These are phyloP conservation scores for Quercus robur DNA, from an alignment of 306 rosid species.

Conservation along the genomic window DNA sequence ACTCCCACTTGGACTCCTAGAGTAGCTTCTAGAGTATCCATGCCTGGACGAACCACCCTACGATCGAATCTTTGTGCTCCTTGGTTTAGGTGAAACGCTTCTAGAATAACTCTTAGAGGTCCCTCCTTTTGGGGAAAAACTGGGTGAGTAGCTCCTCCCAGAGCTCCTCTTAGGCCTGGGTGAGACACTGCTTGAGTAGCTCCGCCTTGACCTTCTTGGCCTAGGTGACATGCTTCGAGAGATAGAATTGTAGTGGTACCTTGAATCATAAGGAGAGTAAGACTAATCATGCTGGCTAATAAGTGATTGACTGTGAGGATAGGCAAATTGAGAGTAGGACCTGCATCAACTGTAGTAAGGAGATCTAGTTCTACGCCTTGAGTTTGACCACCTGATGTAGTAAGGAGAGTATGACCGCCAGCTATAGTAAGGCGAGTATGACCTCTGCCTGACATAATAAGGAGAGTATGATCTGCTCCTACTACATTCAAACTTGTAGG, in stretches of 20 bases:
- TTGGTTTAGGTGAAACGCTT: slow-evolving; percentile 30
- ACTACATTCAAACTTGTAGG: slow-evolving; percentile 16
- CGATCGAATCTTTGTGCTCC: slow-evolving; percentile 24
- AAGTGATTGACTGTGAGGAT: slow-evolving; percentile 57
- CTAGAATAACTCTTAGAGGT: slow-evolving; percentile 32
- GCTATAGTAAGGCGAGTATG: slow-evolving; percentile 1
- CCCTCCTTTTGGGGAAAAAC: slow-evolving; percentile 40
- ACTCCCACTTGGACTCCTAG: slow-evolving; percentile 34
- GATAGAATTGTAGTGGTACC: slow-evolving; percentile 32
- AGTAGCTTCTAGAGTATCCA: slow-evolving; percentile 15
- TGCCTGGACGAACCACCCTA: slow-evolving; percentile 12
- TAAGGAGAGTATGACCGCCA: slow-evolving; percentile 20
- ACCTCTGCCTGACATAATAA: not conserved
- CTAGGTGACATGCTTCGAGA: slow-evolving; percentile 44
- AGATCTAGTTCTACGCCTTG: not conserved
- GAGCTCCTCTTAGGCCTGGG: slow-evolving; percentile 35
- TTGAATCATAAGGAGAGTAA: slow-evolving; percentile 44
- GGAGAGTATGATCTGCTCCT: slow-evolving; percentile 49
- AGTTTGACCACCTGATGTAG: slow-evolving; percentile 14
- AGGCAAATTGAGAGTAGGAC: slow-evolving; percentile 43
- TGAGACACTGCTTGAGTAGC: slow-evolving; percentile 35
- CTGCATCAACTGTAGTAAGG: slow-evolving; percentile 13
- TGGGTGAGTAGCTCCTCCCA: slow-evolving; percentile 33
- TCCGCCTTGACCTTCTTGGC: slow-evolving; percentile 37
- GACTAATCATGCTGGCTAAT: slow-evolving; percentile 35